These are phyloP conservation scores for Brassica juncea DNA, from an alignment of 345 rosid genomes.

Conservation along the genomic window DNA sequence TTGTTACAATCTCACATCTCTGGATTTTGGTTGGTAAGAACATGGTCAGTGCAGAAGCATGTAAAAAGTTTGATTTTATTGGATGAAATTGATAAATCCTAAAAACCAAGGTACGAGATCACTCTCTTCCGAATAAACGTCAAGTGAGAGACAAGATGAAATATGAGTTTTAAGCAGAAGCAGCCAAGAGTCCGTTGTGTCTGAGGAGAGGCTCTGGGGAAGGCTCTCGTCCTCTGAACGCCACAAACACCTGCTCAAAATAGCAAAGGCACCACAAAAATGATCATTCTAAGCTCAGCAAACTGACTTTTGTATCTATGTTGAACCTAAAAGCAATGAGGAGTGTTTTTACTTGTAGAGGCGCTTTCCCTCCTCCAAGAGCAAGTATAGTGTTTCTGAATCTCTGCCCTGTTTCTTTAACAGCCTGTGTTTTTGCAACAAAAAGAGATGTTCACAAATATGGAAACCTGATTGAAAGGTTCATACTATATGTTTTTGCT, in stretches of 20 bases:
- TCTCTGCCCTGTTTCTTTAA: constrained; percentile 72
- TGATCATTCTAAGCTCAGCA: neutral
- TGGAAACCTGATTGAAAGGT: neutral
- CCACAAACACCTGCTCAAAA: constrained; percentile 70
- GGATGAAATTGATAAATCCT: neutral
- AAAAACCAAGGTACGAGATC: neutral
- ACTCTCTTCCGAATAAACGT: neutral
- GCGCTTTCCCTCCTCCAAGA: constrained; percentile 95
- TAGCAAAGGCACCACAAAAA: too few species aligned
- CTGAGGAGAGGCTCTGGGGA: constrained; percentile 88
- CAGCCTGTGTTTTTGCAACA: constrained; percentile 61
- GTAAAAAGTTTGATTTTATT: neutral
- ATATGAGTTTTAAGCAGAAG: constrained; percentile 39
- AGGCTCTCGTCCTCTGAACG: constrained; percentile 95
- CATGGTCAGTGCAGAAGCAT: neutral
- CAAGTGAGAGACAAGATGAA: neutral
- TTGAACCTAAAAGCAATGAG: neutral
- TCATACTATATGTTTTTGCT: neutral
- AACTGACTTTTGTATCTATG: too few species aligned
- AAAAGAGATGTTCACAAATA: constrained; percentile 6
- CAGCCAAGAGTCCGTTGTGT: constrained; percentile 78
- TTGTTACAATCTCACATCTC: neutral
- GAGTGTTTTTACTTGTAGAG: constrained; percentile 53
- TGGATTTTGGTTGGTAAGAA: neutral
- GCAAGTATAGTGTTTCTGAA: constrained; percentile 94